phyloP scores from a whole-genome alignment of 1,284 basidiomycete genomes.

The Heterobasidion irregulare region DNA sequence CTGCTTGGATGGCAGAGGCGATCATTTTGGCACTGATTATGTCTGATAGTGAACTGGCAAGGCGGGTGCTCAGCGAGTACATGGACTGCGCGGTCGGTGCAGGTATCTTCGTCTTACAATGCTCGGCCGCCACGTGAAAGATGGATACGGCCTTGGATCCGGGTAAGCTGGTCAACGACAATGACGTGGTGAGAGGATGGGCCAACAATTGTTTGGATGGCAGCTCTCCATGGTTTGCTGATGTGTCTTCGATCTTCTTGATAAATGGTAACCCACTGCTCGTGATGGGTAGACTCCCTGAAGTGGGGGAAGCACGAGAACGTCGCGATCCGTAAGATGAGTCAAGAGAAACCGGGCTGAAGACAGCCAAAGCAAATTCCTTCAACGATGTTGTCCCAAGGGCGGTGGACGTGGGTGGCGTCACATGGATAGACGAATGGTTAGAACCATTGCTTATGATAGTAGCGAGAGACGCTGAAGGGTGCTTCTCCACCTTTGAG shows the following conservation, averaged over 20 bases:
- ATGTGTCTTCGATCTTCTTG: background rate
- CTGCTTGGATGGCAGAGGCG: conserved; percentile 32
- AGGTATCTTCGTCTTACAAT: conserved; percentile 1
- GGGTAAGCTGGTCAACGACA: conserved; percentile 5
- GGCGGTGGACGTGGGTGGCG: conserved; percentile 23
- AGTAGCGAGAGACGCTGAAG: background rate
- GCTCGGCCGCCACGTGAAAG: conserved; percentile 3
- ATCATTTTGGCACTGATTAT: conserved; percentile 40
- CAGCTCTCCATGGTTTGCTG: background rate
- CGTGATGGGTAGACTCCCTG: conserved; percentile 9
- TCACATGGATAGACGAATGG: conserved; percentile 1
- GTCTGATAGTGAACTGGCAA: conserved; percentile 40
- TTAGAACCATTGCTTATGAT: conserved; percentile 6
- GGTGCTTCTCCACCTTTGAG: conserved; percentile 20
- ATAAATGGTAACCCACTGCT: conserved; percentile 12
- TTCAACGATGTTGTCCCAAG: conserved; percentile 36
- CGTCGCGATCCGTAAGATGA: background rate
- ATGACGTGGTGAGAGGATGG: conserved; percentile 7
- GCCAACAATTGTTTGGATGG: conserved; percentile 1
- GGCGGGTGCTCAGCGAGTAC: conserved; percentile 32
- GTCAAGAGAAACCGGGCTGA: conserved; percentile 32
- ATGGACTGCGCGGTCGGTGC: conserved; percentile 19
- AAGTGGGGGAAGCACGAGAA: conserved; percentile 25
- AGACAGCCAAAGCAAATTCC: conserved; percentile 49
- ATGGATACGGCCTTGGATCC: conserved; percentile 11